phyloP scores from a whole-genome alignment of 495 filamentous ascomycete genomes.

The Peziza echinospora region DNA sequence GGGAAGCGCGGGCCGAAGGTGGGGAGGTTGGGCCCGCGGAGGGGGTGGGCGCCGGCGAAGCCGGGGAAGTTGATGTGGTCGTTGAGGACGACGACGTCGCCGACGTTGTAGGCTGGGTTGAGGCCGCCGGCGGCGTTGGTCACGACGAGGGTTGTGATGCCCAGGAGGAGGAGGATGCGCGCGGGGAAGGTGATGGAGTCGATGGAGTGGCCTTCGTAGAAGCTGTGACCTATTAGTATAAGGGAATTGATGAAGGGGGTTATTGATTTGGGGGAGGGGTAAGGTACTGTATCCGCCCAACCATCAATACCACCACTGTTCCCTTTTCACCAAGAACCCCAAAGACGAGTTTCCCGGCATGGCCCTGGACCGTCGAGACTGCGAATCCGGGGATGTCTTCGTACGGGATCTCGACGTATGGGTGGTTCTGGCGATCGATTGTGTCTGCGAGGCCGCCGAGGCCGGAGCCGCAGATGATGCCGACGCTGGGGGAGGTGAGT shows the following conservation, averaged over 20 bases:
- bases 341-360: conserved; percentile 57
- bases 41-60: conserved; percentile 42
- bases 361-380: conserved; percentile 42
- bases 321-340: conserved; percentile 33
- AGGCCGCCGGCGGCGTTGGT: conserved; percentile 62
- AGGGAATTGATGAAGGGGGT: background rate
- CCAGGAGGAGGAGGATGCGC: conserved; percentile 46
- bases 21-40: conserved; percentile 49
- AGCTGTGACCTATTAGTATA: conserved; percentile 27
- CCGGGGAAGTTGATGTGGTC: conserved; percentile 66
- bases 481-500: conserved; percentile 28
- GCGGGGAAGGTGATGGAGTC: conserved; percentile 46
- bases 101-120: conserved; percentile 44
- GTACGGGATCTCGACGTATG: conserved; percentile 38
- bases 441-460: conserved; percentile 43
- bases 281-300: conserved; percentile 52
- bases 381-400: conserved; percentile 44
- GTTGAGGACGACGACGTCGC: conserved; percentile 51
- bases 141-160: conserved; percentile 41
- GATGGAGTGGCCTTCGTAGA: conserved; percentile 57
- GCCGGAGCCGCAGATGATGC: conserved; percentile 55
- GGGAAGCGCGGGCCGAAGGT: conserved; percentile 51
- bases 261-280: conserved; percentile 1
- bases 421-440: conserved; percentile 30
- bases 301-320: conserved; percentile 45